Evolutionary conservation across 1,284 basidiomycete species (phyloP).

Genomic region (Hypsizygus ulmarius): DNA sequence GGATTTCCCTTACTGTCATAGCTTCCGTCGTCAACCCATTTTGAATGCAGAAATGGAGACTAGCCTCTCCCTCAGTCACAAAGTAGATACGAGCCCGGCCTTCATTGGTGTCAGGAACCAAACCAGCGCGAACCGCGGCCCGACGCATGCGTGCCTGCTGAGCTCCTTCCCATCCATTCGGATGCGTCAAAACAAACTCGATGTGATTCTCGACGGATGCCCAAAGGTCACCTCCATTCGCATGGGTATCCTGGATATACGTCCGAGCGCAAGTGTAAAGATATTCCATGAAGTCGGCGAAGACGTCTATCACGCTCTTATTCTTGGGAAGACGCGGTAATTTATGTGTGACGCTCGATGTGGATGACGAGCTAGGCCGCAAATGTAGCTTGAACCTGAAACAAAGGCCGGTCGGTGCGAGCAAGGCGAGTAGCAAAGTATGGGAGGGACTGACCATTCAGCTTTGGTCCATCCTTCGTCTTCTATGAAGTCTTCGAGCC

Average conservation of each 20-base stretch:
- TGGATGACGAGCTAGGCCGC: conserved; percentile 4
- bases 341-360: conserved; percentile 14
- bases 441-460: conserved; percentile 19
- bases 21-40: conserved; percentile 18
- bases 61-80: conserved; percentile 43
- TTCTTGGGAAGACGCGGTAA: conserved; percentile 39
- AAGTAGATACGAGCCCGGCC: conserved; percentile 33
- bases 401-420: not conserved
- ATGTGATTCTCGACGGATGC: conserved; percentile 27
- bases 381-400: conserved; percentile 30
- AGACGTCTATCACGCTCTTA: conserved; percentile 40
- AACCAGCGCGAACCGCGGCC: conserved; percentile 36
- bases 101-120: conserved; percentile 28
- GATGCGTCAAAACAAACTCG: conserved; percentile 37
- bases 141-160: conserved; percentile 40
- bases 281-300: conserved; percentile 51
- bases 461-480: conserved; percentile 25
- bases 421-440: not conserved
- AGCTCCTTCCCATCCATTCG: conserved; percentile 42
- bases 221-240: conserved; percentile 36
- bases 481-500: conserved; percentile 15
- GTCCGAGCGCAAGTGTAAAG: conserved; percentile 40
- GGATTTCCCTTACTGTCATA: conserved; percentile 12
- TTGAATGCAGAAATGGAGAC: conserved; percentile 36
- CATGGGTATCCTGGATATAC: conserved; percentile 49